Base-by-base conservation (phyloP, 192 early-diverging fungal genomes). In the Coemansia sp. region DNA sequence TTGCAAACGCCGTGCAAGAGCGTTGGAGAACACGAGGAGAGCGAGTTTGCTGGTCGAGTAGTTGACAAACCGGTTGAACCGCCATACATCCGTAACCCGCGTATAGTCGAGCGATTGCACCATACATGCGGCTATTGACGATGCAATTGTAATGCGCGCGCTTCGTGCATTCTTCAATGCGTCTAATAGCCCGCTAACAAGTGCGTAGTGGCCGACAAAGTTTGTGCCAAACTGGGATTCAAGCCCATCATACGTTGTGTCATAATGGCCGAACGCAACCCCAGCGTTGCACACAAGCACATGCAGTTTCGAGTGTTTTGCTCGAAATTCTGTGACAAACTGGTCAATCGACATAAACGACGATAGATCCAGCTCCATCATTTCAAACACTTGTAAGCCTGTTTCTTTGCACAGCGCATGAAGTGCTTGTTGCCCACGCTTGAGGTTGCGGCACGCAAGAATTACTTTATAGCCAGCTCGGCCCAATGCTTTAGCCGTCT, bases 141-240 rank as follows among this genome's bases (percentile, higher is more conserved):
- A 69, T 1, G 83, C 67, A 44, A 85, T 74, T 8, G 82, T 83
- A 28, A 85, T 74, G 3, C 85, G 83, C 4, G 83, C 83, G 10
- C 28, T 60, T 1, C 42, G 46, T 1, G 83, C 52, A 9, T 57
- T 48, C 57, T 85, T 77, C 57, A 87, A 60, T 8, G 74, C 28
- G 0, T 59, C 64, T 2, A 86, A 25, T 12, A 86, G 62, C 8
- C 59, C 49, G 22, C 72, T 64, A 4, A 84, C 82, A 21, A 87
- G 60, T 49, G 79, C 56, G 22, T 82, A 86, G 55, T 87, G 86
- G 8, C 86, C 86, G 4, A 87, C 66, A 49, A 79, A 84, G 66
- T 87, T 87, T 46, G 84, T 85, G 3, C 85, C 85, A 81, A 86
- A 87, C 74, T 87, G 85, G 54, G 80, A 74, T 62, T 88, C 87